Conservation (phyloP, 495 filamentous ascomycete genomes). For the Hypomontagnella submonticulosa region DNA sequence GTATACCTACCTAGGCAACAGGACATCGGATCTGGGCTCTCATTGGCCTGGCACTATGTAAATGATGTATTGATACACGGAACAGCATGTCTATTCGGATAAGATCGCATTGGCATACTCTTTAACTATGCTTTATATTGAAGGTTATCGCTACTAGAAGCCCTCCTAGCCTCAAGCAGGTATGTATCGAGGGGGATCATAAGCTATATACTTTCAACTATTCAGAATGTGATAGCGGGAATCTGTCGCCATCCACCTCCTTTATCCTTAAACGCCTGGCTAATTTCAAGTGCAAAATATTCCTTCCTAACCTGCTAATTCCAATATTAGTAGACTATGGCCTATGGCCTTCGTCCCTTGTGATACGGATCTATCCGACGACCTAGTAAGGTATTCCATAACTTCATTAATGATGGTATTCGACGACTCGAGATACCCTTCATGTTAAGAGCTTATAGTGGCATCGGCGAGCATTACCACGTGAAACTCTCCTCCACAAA, state of each 20-base stretch:
- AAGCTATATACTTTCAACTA: neutral
- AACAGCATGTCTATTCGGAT: too few relatives aligned
- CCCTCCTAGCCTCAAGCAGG: neutral
- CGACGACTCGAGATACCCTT: neutral
- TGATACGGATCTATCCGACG: neutral
- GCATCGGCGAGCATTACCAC: conserved; percentile 67
- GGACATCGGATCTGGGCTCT: too few relatives aligned
- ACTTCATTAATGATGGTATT: neutral
- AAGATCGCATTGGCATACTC: too few relatives aligned
- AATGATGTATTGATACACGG: too few relatives aligned
- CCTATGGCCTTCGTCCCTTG: too few relatives aligned
- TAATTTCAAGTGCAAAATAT: conserved; percentile 28
- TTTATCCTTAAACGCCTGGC: conserved; percentile 28
- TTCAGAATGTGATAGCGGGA: conserved; percentile 8
- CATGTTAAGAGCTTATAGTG: conserved; percentile 2
- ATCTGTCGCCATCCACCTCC: neutral
- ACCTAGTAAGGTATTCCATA: neutral
- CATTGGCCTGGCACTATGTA: too few relatives aligned
- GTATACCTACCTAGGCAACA: too few relatives aligned
- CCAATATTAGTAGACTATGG: too few relatives aligned
- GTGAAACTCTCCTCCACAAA: conserved; percentile 91
- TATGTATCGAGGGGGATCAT: neutral
- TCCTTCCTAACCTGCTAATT: neutral
- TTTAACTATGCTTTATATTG: too few relatives aligned
- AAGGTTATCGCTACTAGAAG: neutral